These are phyloP conservation scores for Rhizopus arrhizus DNA, from an alignment of 371 early-diverging fungal genomes.

Conservation along the genomic window DNA sequence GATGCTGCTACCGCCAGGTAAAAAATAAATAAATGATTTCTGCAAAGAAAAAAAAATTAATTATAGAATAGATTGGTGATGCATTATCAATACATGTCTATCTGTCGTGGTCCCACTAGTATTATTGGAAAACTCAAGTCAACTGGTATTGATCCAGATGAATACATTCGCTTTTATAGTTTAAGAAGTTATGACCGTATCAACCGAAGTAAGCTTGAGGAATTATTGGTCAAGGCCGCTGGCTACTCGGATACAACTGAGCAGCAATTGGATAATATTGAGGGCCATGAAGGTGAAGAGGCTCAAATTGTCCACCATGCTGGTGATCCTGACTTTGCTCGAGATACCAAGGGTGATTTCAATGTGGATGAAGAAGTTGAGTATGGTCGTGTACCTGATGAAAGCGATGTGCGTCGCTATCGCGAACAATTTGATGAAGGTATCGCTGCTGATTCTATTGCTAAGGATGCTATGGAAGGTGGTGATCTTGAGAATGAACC, in stretches of 20 bases:
- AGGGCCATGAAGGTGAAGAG: conserved; percentile 22
- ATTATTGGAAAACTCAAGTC: conserved; percentile 56
- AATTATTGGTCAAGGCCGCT: conserved; percentile 36
- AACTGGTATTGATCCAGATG: conserved; percentile 59
- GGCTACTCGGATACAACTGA: conserved; percentile 36
- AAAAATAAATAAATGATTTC: background rate
- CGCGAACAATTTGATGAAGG: conserved; percentile 24
- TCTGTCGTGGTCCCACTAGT: conserved; percentile 70
- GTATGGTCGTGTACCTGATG: conserved; percentile 33
- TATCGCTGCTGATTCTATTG: conserved; percentile 40
- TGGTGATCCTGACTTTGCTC: conserved; percentile 43
- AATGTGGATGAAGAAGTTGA: conserved; percentile 38
- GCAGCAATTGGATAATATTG: conserved; percentile 19
- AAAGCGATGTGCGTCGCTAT: conserved; percentile 13
- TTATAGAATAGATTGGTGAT: conserved; percentile 56
- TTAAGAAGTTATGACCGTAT: conserved; percentile 72
- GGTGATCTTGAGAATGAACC: conserved; percentile 38
- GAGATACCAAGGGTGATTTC: conserved; percentile 31
- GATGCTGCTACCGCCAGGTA: conserved; percentile 78
- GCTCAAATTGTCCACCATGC: conserved; percentile 29
- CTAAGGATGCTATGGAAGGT: conserved; percentile 39
- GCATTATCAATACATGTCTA: conserved; percentile 76
- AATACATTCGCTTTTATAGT: conserved; percentile 76
- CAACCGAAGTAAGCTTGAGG: conserved; percentile 42
- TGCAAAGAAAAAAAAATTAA: background rate